A percentile compares a stretch with the other conserved stretches of the same genome.
Conservation (phyloP, 257 asterid genomes). For the Coffea eugenioides region DNA sequence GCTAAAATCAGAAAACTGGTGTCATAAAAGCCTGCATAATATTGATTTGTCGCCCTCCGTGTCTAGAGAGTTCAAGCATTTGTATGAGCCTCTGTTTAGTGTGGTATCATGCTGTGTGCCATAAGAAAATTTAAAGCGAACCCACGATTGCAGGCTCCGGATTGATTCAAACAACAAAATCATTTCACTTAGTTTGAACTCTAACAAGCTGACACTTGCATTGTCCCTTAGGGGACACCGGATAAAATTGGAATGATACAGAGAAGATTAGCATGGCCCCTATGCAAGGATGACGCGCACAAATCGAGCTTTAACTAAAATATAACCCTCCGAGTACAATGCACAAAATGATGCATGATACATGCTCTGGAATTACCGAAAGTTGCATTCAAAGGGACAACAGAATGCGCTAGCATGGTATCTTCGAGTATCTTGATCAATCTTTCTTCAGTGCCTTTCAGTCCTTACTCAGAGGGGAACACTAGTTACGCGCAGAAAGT, state of each 20-base stretch:
- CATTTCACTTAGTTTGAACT: not conserved
- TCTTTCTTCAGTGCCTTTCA: constrained; percentile 1
- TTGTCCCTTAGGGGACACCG: too few relatives aligned
- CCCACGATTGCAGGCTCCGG: not conserved
- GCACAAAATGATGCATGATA: not conserved
- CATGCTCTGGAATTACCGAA: too few relatives aligned
- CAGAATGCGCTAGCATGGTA: not conserved
- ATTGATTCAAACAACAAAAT: not conserved
- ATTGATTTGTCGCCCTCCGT: not conserved
- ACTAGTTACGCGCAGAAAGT: not conserved
- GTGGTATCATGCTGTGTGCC: not conserved
- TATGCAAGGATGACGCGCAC: too few relatives aligned
- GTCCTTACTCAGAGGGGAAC: not conserved
- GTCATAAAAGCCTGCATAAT: not conserved
- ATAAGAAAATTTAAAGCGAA: not conserved
- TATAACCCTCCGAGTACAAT: not conserved
- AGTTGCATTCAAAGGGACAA: not conserved
- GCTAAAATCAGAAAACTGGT: not conserved
- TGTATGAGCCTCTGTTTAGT: not conserved
- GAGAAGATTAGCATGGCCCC: too few relatives aligned
- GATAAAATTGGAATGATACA: too few relatives aligned
- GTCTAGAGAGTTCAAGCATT: not conserved
- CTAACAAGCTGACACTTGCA: too few relatives aligned
- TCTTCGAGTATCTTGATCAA: not conserved
- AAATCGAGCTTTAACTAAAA: not conserved